phyloP scores from a whole-genome alignment of 2,329 filamentous ascomycete genomes.

The Salinomyces thailandicus region DNA sequence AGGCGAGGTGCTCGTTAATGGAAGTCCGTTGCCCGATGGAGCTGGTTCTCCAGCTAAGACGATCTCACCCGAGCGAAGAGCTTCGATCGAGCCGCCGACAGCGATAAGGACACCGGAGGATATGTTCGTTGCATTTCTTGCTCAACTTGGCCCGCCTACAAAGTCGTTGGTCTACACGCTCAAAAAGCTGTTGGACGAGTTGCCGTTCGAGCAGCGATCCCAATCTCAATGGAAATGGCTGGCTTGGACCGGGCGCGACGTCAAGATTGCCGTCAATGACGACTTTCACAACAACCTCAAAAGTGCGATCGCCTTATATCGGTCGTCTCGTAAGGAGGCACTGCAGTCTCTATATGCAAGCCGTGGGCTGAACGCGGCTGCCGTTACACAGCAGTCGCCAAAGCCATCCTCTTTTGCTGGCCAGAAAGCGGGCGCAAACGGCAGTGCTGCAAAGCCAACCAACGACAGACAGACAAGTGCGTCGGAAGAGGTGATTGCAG shows the following conservation, averaged over 20 bases:
- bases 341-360: slow-evolving; percentile 69
- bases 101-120: slow-evolving; percentile 47
- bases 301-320: slow-evolving; percentile 72
- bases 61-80: neutral
- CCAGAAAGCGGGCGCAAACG: neutral
- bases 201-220: slow-evolving; percentile 55
- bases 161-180: slow-evolving; percentile 90
- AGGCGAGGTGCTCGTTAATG: neutral
- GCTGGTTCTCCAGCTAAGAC: neutral
- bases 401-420: slow-evolving; percentile 25
- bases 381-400: slow-evolving; percentile 50
- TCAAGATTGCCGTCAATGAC: slow-evolving; percentile 61
- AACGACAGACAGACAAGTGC: neutral
- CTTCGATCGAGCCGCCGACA: neutral
- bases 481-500: slow-evolving; percentile 64
- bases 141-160: slow-evolving; percentile 82
- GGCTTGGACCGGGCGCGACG: slow-evolving; percentile 39
- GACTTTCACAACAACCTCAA: slow-evolving; percentile 70
- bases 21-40: neutral
- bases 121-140: slow-evolving; percentile 86
- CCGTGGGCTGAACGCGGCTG: slow-evolving; percentile 53
- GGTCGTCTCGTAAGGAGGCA: slow-evolving; percentile 62
- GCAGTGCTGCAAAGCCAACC: neutral
- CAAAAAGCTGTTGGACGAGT: slow-evolving; percentile 75
- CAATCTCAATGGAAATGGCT: slow-evolving; percentile 8